Conservation (phyloP, 1,284 basidiomycete species). For the Hemileia vastatrix region DNA sequence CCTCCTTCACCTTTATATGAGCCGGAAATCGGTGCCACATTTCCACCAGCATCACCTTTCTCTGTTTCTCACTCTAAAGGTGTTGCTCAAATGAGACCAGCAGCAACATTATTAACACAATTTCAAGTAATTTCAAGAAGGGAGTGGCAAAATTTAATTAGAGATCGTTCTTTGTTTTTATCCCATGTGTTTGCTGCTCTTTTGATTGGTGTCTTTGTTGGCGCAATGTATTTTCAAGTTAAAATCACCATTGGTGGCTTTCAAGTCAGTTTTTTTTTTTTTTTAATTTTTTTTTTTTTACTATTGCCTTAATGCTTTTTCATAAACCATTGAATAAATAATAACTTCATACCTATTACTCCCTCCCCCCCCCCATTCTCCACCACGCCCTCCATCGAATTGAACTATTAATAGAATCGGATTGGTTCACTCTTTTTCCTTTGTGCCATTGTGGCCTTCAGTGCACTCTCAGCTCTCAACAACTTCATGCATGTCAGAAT, state of each 20-base stretch:
- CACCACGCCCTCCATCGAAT: too few species aligned
- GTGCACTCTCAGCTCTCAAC: slow-evolving; percentile 71
- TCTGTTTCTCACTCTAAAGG: slow-evolving; percentile 43
- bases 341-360: slow-evolving; percentile 51
- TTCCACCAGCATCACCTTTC: background rate
- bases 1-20: background rate
- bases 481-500: slow-evolving; percentile 69
- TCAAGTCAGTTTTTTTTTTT: slow-evolving; percentile 53
- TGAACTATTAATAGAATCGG: slow-evolving; percentile 14
- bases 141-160: slow-evolving; percentile 68
- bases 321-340: background rate
- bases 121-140: slow-evolving; percentile 64
- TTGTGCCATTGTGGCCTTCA: slow-evolving; percentile 56
- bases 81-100: slow-evolving; percentile 45
- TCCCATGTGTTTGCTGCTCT: slow-evolving; percentile 62
- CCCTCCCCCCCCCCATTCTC: too few species aligned
- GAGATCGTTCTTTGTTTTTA: slow-evolving; percentile 69
- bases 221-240: slow-evolving; percentile 73
- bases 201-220: slow-evolving; percentile 59
- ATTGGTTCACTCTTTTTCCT: slow-evolving; percentile 22
- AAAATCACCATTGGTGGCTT: slow-evolving; percentile 73
- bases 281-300: background rate
- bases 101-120: slow-evolving; percentile 74
- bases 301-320: slow-evolving; percentile 7
- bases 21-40: background rate